Conservation (phyloP, 257 asterid species). For the Thymus mandschuricus region DNA sequence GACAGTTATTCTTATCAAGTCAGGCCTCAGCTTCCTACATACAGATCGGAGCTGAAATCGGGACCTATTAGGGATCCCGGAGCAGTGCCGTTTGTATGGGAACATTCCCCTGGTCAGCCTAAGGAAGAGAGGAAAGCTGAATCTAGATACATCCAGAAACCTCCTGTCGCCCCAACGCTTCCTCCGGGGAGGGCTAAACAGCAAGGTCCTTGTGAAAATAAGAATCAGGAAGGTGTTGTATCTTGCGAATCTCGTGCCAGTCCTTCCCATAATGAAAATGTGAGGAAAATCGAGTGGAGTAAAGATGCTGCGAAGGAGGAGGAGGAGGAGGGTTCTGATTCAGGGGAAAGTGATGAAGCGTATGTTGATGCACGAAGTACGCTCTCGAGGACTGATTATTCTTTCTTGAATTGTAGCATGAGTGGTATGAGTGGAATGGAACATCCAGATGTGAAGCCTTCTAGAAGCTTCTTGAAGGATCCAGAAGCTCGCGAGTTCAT, state of each 20-base stretch:
- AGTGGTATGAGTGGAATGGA: conserved; percentile 71
- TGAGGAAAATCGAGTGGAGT: conserved; percentile 27
- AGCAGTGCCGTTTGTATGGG: conserved; percentile 84
- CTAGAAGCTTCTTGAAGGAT: conserved; percentile 41
- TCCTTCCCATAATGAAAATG: conserved; percentile 30
- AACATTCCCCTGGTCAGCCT: conserved; percentile 78
- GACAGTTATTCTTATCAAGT: conserved; percentile 23
- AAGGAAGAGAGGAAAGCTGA: conserved; percentile 48
- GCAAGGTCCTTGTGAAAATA: conserved; percentile 38
- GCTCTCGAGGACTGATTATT: conserved; percentile 71
- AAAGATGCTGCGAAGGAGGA: conserved; percentile 27
- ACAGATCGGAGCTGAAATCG: conserved; percentile 69
- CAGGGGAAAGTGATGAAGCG: conserved; percentile 56
- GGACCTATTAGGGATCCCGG: conserved; percentile 84
- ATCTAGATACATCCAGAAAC: conserved; percentile 23
- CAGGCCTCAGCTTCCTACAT: conserved; percentile 52
- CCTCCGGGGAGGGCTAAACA: conserved; percentile 58
- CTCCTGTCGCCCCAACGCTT: conserved; percentile 62
- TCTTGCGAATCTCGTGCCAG: conserved; percentile 4
- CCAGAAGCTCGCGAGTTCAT: conserved; percentile 63
- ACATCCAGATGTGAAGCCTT: conserved; percentile 44
- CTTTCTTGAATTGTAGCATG: conserved; percentile 71
- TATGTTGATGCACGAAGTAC: conserved; percentile 76
- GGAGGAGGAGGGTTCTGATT: conserved; percentile 41
- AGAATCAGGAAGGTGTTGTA: conserved; percentile 30